phyloP scores from a whole-genome alignment of 306 rosid genomes.

The Alnus glutinosa region DNA sequence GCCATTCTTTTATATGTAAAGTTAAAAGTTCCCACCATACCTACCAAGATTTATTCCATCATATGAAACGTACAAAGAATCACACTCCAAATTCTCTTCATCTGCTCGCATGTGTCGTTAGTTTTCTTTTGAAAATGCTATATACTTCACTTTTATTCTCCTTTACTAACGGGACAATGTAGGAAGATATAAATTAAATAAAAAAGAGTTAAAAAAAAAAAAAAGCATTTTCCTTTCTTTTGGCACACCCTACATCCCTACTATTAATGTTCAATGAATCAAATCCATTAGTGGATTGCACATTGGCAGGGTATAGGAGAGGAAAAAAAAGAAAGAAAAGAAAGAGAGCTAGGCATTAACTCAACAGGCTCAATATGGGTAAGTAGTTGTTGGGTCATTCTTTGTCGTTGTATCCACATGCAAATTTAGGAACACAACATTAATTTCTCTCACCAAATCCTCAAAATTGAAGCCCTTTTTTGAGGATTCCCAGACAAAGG shows the following conservation, averaged over 20 bases:
- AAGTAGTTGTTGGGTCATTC: constrained; percentile 30
- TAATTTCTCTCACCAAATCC: constrained; percentile 34
- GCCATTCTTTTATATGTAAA: constrained; percentile 27
- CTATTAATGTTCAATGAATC: constrained; percentile 35
- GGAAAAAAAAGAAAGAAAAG: not conserved
- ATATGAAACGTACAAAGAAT: constrained; percentile 4
- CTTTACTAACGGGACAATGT: too few species aligned
- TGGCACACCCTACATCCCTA: not conserved
- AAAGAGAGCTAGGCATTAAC: constrained; percentile 30
- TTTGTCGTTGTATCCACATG: constrained; percentile 23
- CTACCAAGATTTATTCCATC: constrained; percentile 45
- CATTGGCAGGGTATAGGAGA: constrained; percentile 15
- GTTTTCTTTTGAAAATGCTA: not conserved
- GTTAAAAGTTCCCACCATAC: constrained; percentile 31
- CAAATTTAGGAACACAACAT: constrained; percentile 23
- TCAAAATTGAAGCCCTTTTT: constrained; percentile 25
- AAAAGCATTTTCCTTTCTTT: not conserved
- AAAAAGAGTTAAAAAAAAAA: too few species aligned
- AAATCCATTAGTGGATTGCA: constrained; percentile 42
- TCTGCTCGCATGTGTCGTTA: constrained; percentile 1
- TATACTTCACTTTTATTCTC: too few species aligned
- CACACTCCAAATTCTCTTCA: constrained; percentile 8
- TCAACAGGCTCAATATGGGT: constrained; percentile 22
- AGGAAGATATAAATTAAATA: too few species aligned
- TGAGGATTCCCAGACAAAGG: constrained; percentile 24